phyloP scores from a whole-genome alignment of 2,329 filamentous ascomycete species.

The Paraphaeosphaeria sporulosa region DNA sequence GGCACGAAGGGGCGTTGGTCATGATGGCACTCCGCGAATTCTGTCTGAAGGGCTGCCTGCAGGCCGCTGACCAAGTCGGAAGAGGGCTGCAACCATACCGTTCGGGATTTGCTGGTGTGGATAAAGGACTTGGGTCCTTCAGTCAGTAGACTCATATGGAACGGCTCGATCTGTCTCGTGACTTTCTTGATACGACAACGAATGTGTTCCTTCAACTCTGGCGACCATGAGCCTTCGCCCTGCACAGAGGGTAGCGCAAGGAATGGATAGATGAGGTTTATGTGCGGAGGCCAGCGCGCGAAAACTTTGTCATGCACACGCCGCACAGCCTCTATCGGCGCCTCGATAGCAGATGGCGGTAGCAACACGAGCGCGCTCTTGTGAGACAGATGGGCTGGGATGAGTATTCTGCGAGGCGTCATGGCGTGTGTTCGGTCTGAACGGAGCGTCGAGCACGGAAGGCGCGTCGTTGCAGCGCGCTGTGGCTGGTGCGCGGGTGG shows the following conservation, averaged over 20 bases:
- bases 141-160: slow-evolving; percentile 28
- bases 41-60: slow-evolving; percentile 34
- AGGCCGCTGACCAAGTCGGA: slow-evolving; percentile 25
- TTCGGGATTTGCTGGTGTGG: slow-evolving; percentile 30
- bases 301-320: slow-evolving; percentile 35
- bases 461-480: background rate
- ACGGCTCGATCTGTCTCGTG: slow-evolving; percentile 24
- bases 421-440: background rate
- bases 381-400: slow-evolving; percentile 33
- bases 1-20: slow-evolving; percentile 34
- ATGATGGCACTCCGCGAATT: slow-evolving; percentile 33
- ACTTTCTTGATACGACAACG: slow-evolving; percentile 30
- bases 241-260: slow-evolving; percentile 28
- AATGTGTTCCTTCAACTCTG: slow-evolving; percentile 28
- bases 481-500: slow-evolving; percentile 9
- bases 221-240: background rate
- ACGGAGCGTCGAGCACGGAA: background rate
- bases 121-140: slow-evolving; percentile 29
- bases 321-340: slow-evolving; percentile 37
- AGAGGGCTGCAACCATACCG: slow-evolving; percentile 35
- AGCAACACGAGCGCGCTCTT: slow-evolving; percentile 37
- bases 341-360: slow-evolving; percentile 28
- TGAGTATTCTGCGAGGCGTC: background rate
- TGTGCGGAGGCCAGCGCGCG: slow-evolving; percentile 40
- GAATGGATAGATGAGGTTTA: slow-evolving; percentile 43